Conservation (phyloP, 2,329 filamentous ascomycete species). For the Aspergillus ochraceus region DNA sequence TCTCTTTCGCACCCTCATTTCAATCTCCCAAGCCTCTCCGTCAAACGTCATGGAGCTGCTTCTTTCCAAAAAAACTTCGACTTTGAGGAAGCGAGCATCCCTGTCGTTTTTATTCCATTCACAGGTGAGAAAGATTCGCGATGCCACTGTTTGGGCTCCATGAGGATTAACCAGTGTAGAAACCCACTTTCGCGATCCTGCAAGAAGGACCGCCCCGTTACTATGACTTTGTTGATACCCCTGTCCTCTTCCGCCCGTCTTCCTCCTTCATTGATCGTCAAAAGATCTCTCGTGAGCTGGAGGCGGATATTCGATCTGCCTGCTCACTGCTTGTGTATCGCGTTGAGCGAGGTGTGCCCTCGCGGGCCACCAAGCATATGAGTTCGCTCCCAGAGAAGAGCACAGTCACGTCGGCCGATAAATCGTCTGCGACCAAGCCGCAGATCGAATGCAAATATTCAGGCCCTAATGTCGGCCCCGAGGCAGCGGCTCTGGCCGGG, state of each 20-base stretch:
- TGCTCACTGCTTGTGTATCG: slow-evolving; percentile 34
- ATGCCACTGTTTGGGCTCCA: background rate
- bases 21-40: background rate
- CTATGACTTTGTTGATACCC: slow-evolving; percentile 38
- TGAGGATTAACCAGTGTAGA: slow-evolving; percentile 11
- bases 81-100: slow-evolving; percentile 15
- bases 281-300: slow-evolving; percentile 32
- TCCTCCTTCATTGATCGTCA: slow-evolving; percentile 37
- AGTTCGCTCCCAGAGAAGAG: background rate
- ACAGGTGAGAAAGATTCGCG: slow-evolving; percentile 11
- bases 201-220: slow-evolving; percentile 20
- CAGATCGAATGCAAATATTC: slow-evolving; percentile 16
- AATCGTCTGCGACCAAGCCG: background rate
- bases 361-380: background rate
- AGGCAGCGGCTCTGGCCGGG: slow-evolving; percentile 7
- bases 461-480: slow-evolving; percentile 2
- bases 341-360: slow-evolving; percentile 26
- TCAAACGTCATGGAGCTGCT: slow-evolving; percentile 16
- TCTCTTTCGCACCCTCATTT: background rate
- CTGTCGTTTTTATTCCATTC: slow-evolving; percentile 17
- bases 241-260: slow-evolving; percentile 29
- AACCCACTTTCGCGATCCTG: slow-evolving; percentile 14
- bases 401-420: background rate
- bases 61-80: slow-evolving; percentile 7
- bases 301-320: slow-evolving; percentile 35